Evolutionary conservation across 2,329 filamentous ascomycete genomes (phyloP).

Genomic region (Aspergillus chevalieri): DNA sequence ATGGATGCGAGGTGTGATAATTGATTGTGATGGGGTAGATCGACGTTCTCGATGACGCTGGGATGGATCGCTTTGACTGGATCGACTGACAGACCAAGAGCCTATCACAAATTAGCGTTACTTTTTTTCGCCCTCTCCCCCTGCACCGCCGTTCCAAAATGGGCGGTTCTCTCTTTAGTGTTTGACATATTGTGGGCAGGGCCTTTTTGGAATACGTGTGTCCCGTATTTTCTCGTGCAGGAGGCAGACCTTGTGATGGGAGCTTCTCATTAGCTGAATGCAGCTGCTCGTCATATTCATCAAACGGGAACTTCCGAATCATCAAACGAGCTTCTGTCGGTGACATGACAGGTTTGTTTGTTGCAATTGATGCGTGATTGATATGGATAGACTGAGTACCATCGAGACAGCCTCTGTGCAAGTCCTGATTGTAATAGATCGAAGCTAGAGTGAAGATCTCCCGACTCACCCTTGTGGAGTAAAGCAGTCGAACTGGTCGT

Average conservation of each 20-base stretch:
- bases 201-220: conserved; percentile 7
- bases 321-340: conserved; percentile 8
- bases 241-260: conserved; percentile 3
- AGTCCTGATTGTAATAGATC: conserved; percentile 15
- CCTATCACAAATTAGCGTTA: neutral
- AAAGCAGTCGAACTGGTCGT: conserved; percentile 2
- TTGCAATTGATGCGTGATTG: conserved; percentile 9
- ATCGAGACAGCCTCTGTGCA: neutral
- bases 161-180: neutral
- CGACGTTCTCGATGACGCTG: neutral
- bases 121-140: neutral
- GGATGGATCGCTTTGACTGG: neutral
- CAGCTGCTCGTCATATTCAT: conserved; percentile 17
- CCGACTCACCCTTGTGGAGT: conserved; percentile 9
- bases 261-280: conserved; percentile 7
- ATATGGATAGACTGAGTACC: conserved; percentile 16
- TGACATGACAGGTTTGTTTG: conserved; percentile 17
- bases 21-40: conserved; percentile 1
- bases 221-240: conserved; percentile 3
- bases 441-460: conserved; percentile 18
- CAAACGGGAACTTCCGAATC: conserved; percentile 18
- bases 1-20: neutral
- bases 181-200: neutral
- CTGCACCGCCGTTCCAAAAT: neutral
- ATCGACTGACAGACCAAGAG: neutral